A percentile compares a stretch with the other conserved stretches of the same genome.
These are phyloP conservation scores for Fusarium sp. DNA, from an alignment of 2,329 filamentous ascomycete genomes.

Conservation along the genomic window DNA sequence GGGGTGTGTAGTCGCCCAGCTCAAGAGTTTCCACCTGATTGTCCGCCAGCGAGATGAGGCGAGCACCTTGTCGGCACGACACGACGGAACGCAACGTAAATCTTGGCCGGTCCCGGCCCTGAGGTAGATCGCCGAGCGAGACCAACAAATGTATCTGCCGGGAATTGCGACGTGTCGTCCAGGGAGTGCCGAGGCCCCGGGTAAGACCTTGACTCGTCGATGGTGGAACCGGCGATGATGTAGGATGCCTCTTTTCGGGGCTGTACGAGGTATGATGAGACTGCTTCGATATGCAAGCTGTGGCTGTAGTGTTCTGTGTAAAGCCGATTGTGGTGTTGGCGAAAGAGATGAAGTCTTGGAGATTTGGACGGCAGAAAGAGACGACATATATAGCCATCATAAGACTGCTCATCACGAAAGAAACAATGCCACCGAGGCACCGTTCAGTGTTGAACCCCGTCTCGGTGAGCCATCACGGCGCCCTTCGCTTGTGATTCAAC, in stretches of 20 bases:
- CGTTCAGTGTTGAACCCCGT: neutral
- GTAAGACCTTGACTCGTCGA: neutral
- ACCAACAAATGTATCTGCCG: conserved; percentile 11
- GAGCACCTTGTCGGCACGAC: conserved; percentile 34
- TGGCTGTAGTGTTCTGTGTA: neutral
- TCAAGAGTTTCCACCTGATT: neutral
- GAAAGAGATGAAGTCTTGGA: neutral
- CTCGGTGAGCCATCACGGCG: neutral
- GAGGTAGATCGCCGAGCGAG: conserved; percentile 7
- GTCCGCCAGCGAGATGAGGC: conserved; percentile 1
- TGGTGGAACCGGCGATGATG: neutral
- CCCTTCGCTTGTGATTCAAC: neutral
- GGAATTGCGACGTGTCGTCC: conserved; percentile 4
- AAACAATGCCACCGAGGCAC: neutral
- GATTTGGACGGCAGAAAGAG: neutral
- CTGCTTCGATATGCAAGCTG: neutral
- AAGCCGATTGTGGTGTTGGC: neutral
- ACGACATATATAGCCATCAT: neutral
- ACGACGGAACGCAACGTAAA: conserved; percentile 5
- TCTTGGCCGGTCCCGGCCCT: neutral
- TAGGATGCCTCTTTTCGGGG: neutral
- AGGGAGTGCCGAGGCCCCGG: neutral
- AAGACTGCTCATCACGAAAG: neutral
- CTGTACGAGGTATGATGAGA: neutral
- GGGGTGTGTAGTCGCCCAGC: neutral